Conservation (phyloP, 306 rosid species). For the Acacia acuminata region DNA sequence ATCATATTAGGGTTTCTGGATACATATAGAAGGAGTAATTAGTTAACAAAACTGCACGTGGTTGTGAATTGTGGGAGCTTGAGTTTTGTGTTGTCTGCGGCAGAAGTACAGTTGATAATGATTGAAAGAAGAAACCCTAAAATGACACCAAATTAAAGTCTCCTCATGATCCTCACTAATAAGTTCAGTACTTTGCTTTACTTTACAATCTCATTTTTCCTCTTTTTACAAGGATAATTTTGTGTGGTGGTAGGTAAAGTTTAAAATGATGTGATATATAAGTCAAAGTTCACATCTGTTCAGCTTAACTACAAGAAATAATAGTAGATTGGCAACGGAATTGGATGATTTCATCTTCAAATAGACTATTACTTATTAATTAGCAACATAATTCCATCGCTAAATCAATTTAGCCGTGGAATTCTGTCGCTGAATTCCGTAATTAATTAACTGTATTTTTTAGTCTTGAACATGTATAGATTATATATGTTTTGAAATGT, state of each 20-base stretch:
- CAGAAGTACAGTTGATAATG: neutral
- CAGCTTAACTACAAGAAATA: neutral
- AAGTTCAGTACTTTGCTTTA: constrained; percentile 24
- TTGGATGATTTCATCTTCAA: too few relatives aligned
- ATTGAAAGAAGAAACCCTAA: constrained; percentile 35
- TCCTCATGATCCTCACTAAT: constrained; percentile 14
- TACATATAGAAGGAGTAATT: too few relatives aligned
- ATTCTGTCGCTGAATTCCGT: too few relatives aligned
- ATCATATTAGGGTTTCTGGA: neutral
- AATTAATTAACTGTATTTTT: too few relatives aligned
- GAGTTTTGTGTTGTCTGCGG: neutral
- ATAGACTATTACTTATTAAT: too few relatives aligned
- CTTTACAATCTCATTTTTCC: constrained; percentile 7
- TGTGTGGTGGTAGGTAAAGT: neutral
- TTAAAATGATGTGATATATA: neutral
- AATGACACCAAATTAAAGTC: constrained; percentile 28
- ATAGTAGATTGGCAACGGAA: too few relatives aligned
- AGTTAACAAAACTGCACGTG: neutral
- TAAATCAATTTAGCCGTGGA: too few relatives aligned
- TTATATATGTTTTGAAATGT: neutral
- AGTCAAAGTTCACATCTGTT: neutral
- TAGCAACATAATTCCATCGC: too few relatives aligned
- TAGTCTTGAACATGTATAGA: neutral
- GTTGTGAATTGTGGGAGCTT: neutral
- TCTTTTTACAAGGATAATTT: neutral